Conservation (phyloP, 306 rosid species). For the Cucurbita ficifolia region DNA sequence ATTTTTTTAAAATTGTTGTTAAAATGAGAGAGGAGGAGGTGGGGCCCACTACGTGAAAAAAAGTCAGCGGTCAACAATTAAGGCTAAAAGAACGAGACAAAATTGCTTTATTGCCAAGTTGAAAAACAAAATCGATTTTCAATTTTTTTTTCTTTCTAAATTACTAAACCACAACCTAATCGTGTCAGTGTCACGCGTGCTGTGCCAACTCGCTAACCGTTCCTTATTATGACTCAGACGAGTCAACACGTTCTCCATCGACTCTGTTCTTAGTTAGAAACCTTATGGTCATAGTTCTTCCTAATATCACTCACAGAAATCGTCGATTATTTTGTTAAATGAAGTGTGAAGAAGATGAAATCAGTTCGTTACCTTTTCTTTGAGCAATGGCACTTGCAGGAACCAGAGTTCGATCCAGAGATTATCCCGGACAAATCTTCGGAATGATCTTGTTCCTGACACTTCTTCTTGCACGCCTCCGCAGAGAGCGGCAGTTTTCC, state of each 20-base stretch:
- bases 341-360: not conserved
- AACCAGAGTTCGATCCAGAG: conserved; percentile 37
- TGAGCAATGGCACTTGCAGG: conserved; percentile 71
- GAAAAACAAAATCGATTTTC: not conserved
- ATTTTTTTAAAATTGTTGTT: not conserved
- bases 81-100: not conserved
- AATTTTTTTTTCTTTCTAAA: not conserved
- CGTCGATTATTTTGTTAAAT: not conserved
- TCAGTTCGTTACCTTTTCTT: conserved; percentile 55
- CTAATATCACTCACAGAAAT: not conserved
- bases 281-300: not conserved
- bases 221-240: not conserved
- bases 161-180: conserved; percentile 3
- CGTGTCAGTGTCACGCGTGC: conserved; percentile 36
- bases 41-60: not conserved
- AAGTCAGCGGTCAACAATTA: conserved; percentile 4
- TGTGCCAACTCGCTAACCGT: not conserved
- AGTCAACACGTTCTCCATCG: not conserved
- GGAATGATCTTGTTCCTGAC: conserved; percentile 55
- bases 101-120: not conserved
- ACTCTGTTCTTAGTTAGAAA: not conserved
- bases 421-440: conserved; percentile 38
- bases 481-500: conserved; percentile 52
- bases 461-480: conserved; percentile 40
- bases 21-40: not conserved